phyloP scores from a whole-genome alignment of 2,329 filamentous ascomycete genomes.

The Fusarium ramigenum region DNA sequence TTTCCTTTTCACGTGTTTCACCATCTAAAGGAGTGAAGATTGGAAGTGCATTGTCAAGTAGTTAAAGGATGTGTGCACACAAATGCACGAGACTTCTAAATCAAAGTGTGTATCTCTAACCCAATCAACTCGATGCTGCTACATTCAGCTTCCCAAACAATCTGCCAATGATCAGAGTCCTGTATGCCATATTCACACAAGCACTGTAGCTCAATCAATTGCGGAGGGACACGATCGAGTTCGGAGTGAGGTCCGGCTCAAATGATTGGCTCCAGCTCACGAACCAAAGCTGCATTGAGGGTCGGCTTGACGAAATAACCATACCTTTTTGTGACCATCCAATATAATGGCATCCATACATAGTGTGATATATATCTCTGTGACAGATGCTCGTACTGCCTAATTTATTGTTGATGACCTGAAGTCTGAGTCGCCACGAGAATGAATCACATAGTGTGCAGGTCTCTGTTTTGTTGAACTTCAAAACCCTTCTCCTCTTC shows the following conservation, averaged over 20 bases:
- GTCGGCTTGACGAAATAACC: not conserved
- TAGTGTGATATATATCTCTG: not conserved
- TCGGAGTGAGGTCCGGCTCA: not conserved
- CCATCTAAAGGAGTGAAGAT: not conserved
- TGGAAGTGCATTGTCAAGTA: not conserved
- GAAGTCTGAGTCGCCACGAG: not conserved
- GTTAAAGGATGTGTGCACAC: not conserved
- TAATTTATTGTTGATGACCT: not conserved
- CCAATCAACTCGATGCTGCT: not conserved
- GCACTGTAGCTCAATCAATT: not conserved
- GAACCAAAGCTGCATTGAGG: not conserved
- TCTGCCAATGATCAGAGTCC: not conserved
- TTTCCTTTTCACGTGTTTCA: not conserved
- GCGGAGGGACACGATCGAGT: not conserved
- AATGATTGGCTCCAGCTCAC: not conserved
- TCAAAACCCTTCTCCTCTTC: not conserved
- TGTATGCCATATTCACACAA: not conserved
- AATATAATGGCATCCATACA: not conserved
- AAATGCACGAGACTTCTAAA: not conserved
- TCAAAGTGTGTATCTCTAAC: not conserved
- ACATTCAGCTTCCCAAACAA: not conserved
- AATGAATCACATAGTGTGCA: not conserved
- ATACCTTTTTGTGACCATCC: not conserved
- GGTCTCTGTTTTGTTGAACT: not conserved
- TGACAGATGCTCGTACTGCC: not conserved